A percentile compares a stretch with the other conserved stretches of the same genome.
Conservation (phyloP, 163 green algal genomes). For the Chlamydomonas reinhardtii region DNA sequence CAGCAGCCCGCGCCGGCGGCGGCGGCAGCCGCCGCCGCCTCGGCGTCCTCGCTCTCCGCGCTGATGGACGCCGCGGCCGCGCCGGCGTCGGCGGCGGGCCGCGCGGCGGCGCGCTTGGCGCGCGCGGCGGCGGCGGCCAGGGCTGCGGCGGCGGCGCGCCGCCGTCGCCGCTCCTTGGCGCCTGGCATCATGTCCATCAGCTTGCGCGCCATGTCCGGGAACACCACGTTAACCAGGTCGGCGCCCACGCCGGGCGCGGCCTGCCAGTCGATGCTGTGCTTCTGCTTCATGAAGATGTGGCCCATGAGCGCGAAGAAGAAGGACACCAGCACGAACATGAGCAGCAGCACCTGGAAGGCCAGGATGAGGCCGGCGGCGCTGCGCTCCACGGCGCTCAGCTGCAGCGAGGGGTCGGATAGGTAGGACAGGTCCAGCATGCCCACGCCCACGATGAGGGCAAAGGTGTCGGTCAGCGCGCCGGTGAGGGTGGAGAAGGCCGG, state of each 20-base stretch:
- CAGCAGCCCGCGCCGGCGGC: background rate
- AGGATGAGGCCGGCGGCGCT: background rate
- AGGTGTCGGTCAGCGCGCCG: background rate
- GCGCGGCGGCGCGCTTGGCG: too few relatives aligned
- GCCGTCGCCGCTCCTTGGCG: background rate
- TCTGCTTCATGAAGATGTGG: conserved; percentile 36
- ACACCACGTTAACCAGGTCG: conserved; percentile 25
- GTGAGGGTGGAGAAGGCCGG: background rate
- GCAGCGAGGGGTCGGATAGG: background rate
- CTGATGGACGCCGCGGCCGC: too few relatives aligned
- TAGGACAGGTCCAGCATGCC: background rate
- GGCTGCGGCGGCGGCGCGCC: background rate
- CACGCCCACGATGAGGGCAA: conserved; percentile 1
- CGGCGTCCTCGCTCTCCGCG: background rate
- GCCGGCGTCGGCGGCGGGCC: background rate
- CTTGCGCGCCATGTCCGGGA: conserved; percentile 14
- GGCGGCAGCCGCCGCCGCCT: background rate
- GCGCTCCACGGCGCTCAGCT: background rate
- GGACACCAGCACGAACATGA: conserved; percentile 32
- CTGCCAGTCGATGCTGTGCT: conserved; percentile 26
- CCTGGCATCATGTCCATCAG: background rate
- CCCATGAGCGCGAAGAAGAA: conserved; percentile 39
- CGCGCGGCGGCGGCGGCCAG: background rate
- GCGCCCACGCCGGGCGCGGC: background rate
- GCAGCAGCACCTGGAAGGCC: conserved; percentile 3